phyloP scores from a whole-genome alignment of 2,329 filamentous ascomycete genomes.

The Alternaria sp. region DNA sequence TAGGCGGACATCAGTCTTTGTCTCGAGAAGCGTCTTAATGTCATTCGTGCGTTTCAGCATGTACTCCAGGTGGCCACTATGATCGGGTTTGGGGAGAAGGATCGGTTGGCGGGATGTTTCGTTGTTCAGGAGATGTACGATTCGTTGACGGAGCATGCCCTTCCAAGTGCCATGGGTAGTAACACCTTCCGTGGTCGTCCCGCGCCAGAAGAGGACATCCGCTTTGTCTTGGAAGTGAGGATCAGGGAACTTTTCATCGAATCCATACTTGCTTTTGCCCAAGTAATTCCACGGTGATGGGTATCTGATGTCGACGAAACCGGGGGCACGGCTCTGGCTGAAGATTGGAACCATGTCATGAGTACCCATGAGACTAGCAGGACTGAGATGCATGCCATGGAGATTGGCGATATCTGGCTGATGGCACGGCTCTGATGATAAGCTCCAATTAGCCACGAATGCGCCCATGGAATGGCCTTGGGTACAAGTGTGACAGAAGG shows the following conservation, averaged over 20 bases:
- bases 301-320: constrained; percentile 79
- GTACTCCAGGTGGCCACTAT: constrained; percentile 60
- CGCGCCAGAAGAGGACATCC: constrained; percentile 75
- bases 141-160: constrained; percentile 72
- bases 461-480: constrained; percentile 70
- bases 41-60: constrained; percentile 60
- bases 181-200: constrained; percentile 63
- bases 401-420: constrained; percentile 78
- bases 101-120: constrained; percentile 39
- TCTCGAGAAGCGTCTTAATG: constrained; percentile 61
- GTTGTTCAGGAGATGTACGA: constrained; percentile 66
- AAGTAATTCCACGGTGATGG: constrained; percentile 69
- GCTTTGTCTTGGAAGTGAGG: constrained; percentile 66
- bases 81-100: constrained; percentile 56
- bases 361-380: constrained; percentile 67
- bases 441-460: constrained; percentile 70
- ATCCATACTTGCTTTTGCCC: constrained; percentile 61
- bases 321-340: constrained; percentile 73
- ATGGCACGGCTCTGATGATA: constrained; percentile 72
- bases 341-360: constrained; percentile 75
- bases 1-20: constrained; percentile 63
- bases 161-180: constrained; percentile 64
- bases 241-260: constrained; percentile 60
- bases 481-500: constrained; percentile 69
- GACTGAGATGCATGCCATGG: constrained; percentile 74